Conservation (phyloP, 2,329 filamentous ascomycete species). For the Pseudocercospora eumusae region DNA sequence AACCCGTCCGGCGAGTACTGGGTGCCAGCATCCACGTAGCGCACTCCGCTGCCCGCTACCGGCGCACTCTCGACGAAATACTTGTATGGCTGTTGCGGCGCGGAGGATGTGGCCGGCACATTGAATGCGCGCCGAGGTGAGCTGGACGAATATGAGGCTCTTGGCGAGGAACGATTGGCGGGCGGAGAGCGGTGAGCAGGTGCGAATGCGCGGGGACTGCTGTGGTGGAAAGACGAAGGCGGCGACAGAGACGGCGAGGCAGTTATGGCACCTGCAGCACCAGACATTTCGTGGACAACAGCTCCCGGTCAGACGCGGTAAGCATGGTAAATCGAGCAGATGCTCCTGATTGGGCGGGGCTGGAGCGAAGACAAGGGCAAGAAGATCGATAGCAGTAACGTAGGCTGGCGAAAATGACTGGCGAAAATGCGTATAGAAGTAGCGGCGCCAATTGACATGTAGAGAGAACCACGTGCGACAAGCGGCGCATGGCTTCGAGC, state of each 20-base stretch:
- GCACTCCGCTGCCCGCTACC: constrained; percentile 16
- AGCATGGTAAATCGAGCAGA: constrained; percentile 5
- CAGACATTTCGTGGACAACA: constrained; percentile 3
- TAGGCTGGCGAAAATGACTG: neutral
- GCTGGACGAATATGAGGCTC: constrained; percentile 11
- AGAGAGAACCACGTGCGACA: no score
- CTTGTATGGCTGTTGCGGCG: constrained; percentile 21
- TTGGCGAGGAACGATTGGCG: constrained; percentile 6
- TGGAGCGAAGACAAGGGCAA: constrained; percentile 1
- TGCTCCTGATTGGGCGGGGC: neutral
- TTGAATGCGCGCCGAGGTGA: constrained; percentile 25
- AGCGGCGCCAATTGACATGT: neutral
- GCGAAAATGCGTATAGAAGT: no score
- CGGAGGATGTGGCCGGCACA: constrained; percentile 21
- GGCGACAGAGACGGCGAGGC: constrained; percentile 7
- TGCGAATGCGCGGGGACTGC: constrained; percentile 8
- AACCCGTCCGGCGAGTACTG: constrained; percentile 57
- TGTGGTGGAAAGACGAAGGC: constrained; percentile 13
- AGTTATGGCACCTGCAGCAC: neutral
- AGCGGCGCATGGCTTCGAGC: no score
- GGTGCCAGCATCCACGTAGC: constrained; percentile 52
- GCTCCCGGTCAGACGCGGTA: no score
- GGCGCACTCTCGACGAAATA: constrained; percentile 17
- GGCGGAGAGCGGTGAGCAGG: constrained; percentile 15
- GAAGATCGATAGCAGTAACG: neutral